Evolutionary conservation across 1,284 basidiomycete genomes (phyloP).

Genomic region (Dichomitus squalens): DNA sequence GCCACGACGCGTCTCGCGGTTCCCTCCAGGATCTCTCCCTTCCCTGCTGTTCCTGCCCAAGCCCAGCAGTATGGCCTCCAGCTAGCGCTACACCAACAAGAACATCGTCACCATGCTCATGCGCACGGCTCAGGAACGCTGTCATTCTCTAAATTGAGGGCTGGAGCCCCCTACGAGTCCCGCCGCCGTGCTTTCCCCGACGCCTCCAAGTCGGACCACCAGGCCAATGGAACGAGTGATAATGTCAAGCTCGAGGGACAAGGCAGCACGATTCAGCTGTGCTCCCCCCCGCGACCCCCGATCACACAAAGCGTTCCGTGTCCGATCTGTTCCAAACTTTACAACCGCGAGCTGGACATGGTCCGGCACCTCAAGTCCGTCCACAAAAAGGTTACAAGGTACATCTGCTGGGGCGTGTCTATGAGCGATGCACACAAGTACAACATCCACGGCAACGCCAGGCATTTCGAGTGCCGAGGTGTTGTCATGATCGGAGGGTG

Average conservation of each 20-base stretch:
- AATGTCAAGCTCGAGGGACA: no score
- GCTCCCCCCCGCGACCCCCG: not conserved
- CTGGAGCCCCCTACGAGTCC: not conserved
- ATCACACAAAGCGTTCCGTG: not conserved
- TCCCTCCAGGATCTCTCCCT: not conserved
- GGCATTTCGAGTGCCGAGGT: not conserved
- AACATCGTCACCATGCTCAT: not conserved
- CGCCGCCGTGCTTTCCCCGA: no score
- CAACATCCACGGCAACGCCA: not conserved
- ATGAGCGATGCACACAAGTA: conserved; percentile 34
- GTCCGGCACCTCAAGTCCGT: not conserved
- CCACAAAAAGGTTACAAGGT: conserved; percentile 4
- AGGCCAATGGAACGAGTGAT: no score
- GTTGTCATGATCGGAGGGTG: not conserved
- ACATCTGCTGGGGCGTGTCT: conserved; percentile 44
- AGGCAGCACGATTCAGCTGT: not conserved
- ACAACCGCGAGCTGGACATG: not conserved
- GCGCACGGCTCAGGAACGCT: no score
- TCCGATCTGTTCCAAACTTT: not conserved
- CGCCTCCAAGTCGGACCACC: no score
- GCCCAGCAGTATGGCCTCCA: not conserved
- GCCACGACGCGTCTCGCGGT: not conserved
- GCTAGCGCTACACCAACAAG: not conserved
- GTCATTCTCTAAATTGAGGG: not conserved
- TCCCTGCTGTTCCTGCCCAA: not conserved